Conservation (phyloP, 805 yeast species). For the Zygotorulaspora florentina region DNA sequence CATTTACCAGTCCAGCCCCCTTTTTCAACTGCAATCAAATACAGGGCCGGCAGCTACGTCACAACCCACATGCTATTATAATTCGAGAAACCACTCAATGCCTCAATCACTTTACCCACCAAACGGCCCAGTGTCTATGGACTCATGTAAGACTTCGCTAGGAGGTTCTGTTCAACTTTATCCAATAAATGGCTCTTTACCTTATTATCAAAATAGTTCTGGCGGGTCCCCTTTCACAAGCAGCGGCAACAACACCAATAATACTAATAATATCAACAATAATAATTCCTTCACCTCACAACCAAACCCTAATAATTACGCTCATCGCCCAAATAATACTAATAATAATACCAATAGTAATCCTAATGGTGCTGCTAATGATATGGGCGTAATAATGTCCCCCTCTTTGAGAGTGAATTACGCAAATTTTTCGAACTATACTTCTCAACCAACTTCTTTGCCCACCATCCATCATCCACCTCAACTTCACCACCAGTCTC, state of each 20-base stretch:
- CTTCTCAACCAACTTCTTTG: slow-evolving; percentile 8
- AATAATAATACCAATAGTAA: background rate
- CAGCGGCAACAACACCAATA: background rate
- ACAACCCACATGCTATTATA: background rate
- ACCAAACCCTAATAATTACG: background rate
- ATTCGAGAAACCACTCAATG: background rate
- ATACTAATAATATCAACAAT: background rate
- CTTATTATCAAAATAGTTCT: background rate
- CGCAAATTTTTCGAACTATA: slow-evolving; percentile 7
- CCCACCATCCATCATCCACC: slow-evolving; percentile 6
- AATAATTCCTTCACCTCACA: background rate
- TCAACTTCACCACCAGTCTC: slow-evolving; percentile 4
- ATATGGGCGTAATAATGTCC: background rate
- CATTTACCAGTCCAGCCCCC: background rate
- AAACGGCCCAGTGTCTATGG: background rate
- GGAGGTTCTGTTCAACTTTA: background rate
- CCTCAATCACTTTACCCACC: background rate
- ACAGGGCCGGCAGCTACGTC: slow-evolving; percentile 2
- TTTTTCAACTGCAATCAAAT: slow-evolving; percentile 3
- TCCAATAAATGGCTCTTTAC: background rate
- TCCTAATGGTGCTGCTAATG: background rate
- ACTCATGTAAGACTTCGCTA: background rate
- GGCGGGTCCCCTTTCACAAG: background rate
- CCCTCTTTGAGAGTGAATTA: background rate
- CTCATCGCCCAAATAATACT: background rate